Percentiles rank a stretch among this genome's conserved stretches.
Conservation (phyloP, 148 eudicot species). For the Arbutus unedo region DNA sequence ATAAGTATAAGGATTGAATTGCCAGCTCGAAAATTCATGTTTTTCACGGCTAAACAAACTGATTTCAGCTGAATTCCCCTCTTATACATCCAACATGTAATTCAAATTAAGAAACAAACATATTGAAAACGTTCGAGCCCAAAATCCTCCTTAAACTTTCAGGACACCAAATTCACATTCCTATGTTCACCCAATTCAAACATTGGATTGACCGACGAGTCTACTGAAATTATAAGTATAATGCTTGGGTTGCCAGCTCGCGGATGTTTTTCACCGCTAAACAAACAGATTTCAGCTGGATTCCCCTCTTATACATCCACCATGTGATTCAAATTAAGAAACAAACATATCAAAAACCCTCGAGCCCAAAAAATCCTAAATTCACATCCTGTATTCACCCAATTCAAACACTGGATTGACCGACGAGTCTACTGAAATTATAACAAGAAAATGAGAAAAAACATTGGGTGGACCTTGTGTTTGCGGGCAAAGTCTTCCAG, state of each 20-base stretch:
- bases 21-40: not conserved
- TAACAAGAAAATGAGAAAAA: not conserved
- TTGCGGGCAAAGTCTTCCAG: conserved; percentile 96
- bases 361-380: not conserved
- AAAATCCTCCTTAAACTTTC: not conserved
- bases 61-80: not conserved
- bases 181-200: not conserved
- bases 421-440: not conserved
- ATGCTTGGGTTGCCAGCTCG: not conserved
- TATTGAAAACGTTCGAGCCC: not conserved
- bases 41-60: not conserved
- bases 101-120: conserved; percentile 1
- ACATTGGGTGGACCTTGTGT: conserved; percentile 58
- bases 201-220: not conserved
- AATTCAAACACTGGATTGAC: not conserved
- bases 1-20: no score
- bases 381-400: not conserved
- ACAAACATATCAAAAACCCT: not conserved
- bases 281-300: not conserved
- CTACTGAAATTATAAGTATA: no score
- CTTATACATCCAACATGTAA: not conserved
- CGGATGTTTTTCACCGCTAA: not conserved
- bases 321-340: not conserved
- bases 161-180: not conserved
- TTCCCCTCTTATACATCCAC: not conserved